These are phyloP conservation scores for Gracilaria caudata DNA, from an alignment of 23 red algal genomes.

Conservation along the genomic window DNA sequence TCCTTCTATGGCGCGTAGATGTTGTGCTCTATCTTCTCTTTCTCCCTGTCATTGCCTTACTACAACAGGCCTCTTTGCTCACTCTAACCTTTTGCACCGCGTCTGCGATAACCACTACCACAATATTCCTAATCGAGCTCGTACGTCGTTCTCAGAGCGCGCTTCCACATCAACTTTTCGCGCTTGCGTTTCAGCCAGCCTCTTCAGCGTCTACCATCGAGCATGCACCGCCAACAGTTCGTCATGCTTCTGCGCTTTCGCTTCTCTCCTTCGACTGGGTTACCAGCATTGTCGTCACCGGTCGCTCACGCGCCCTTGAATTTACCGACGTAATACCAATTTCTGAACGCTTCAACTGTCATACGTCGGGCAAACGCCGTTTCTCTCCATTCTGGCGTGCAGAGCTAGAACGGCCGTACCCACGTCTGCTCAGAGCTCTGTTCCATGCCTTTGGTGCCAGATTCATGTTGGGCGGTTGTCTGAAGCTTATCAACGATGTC, in stretches of 20 bases:
- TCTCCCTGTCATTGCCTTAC: background rate
- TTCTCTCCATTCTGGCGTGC: constrained; percentile 34
- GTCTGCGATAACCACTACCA: background rate
- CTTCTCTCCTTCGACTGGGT: constrained; percentile 73
- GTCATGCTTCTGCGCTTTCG: constrained; percentile 18
- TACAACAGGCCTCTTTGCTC: constrained; percentile 13
- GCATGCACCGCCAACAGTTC: constrained; percentile 39
- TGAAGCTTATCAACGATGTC: constrained; percentile 77
- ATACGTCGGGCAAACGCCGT: background rate
- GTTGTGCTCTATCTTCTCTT: constrained; percentile 28
- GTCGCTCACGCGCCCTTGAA: constrained; percentile 53
- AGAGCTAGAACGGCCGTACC: constrained; percentile 10
- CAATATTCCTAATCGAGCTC: constrained; percentile 17
- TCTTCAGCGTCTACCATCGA: background rate
- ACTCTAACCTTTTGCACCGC: constrained; percentile 11
- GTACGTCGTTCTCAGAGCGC: constrained; percentile 5
- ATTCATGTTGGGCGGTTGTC: constrained; percentile 49
- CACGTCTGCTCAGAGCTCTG: constrained; percentile 50
- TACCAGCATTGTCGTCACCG: constrained; percentile 33
- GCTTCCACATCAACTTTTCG: background rate
- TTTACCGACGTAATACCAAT: constrained; percentile 45
- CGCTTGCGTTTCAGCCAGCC: constrained; percentile 5
- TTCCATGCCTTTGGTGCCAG: constrained; percentile 58
- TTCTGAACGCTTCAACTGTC: constrained; percentile 20
- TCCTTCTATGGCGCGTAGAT: constrained; percentile 35